Conservation (phyloP, 2,329 filamentous ascomycete genomes). For the Epicoccum sorghinum region DNA sequence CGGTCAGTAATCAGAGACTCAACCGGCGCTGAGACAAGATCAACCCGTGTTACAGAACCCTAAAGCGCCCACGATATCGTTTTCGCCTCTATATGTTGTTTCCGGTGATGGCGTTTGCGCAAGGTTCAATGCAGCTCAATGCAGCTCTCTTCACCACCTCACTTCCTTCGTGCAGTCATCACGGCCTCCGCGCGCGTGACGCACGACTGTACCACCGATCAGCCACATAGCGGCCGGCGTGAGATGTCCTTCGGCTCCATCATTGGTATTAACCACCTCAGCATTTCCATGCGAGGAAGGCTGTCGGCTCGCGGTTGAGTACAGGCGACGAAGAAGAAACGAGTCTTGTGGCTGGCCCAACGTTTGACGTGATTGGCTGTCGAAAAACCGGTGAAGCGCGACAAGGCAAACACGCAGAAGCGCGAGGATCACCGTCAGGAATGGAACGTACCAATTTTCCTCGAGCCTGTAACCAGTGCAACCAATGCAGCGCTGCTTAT, state of each 20-base stretch:
- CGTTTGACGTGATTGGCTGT: conserved; percentile 17
- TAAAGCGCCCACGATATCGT: neutral
- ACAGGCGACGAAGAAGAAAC: conserved; percentile 10
- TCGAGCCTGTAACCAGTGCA: neutral
- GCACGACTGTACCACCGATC: conserved; percentile 1
- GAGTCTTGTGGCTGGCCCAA: conserved; percentile 8
- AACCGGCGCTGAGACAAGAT: conserved; percentile 9
- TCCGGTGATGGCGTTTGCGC: conserved; percentile 1
- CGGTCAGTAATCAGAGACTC: conserved; percentile 15
- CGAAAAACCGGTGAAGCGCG: conserved; percentile 14
- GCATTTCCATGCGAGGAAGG: conserved; percentile 4
- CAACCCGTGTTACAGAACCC: conserved; percentile 11
- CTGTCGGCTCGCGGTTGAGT: conserved; percentile 11
- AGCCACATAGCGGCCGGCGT: neutral
- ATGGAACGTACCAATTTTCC: neutral
- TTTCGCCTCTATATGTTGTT: neutral
- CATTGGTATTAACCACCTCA: conserved; percentile 3
- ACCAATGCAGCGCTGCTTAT: too few species aligned
- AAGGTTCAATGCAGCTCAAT: neutral
- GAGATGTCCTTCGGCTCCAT: neutral
- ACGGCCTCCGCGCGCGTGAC: conserved; percentile 14
- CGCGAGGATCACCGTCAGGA: conserved; percentile 10
- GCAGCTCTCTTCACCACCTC: neutral
- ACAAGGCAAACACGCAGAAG: conserved; percentile 11
- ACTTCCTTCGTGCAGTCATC: neutral